Base-by-base conservation (phyloP, 2,329 filamentous ascomycete genomes). In the Meredithiella fracta region DNA sequence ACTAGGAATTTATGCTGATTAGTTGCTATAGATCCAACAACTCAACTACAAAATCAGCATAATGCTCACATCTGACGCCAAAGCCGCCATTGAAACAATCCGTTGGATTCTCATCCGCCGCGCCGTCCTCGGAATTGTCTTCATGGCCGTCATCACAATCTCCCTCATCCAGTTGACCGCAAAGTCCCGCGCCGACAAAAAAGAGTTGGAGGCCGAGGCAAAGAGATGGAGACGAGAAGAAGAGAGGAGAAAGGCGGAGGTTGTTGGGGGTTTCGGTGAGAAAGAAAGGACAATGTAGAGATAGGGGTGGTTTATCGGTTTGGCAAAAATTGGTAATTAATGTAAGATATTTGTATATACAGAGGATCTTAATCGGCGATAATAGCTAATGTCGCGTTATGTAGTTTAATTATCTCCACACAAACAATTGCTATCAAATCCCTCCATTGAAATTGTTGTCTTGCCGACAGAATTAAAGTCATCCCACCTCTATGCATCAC, bases 21-120 rank as follows among this genome's bases (percentile, higher is more conserved):
- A 3, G 25, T 22, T 22, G 2, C 26, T 22, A 23, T 63, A 87
- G 76, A 90, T 95, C 60, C 90, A 96, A 73, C 85, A 95, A 71
- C 77, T 97, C 62, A 94, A 91, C 69, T 95, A 97, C 70, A 92
- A 94, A 67, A 97, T 98, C 67, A 94, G 86, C 22, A 88, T 95
- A 31, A 77, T 80, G 42, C 76, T 98, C 47, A 94, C 88, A 67
- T 92, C 87, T 60, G 92, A 97, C 67, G 82, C 85, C 51, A 90
- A 91, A 66, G 91, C 86, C 3, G 86, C 96, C 63, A 90, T 97
- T 51, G 92, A 98, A 67, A 85, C 83, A 1, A 72, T 98, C 51
- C 77, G 92, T 59, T 97, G 92, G 92, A 82, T 96, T 42, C 69
- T 83, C 60, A 86, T 82, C 59, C 72, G 78, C 55, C 72, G 80